Base-by-base conservation (phyloP, 371 early-diverging fungal species). In the Saksenaea oblongispora region DNA sequence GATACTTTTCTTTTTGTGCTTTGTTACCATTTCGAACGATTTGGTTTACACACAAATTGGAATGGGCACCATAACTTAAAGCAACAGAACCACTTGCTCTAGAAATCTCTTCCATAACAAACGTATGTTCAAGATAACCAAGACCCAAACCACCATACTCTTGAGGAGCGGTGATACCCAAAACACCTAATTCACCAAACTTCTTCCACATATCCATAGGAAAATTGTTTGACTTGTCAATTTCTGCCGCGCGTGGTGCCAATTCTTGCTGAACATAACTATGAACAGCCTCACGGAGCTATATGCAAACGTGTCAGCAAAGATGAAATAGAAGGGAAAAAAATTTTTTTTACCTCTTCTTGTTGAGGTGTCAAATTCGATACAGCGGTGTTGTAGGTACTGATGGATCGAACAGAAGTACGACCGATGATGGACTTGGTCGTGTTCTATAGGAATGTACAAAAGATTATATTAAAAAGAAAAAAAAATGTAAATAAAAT, bases 131-230 rank as follows among this genome's bases (percentile, higher is more conserved):
- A 44, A 96, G 78, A 74, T 98, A 98, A 54, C 98, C 97, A 73
- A 96, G 75, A 14, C 88, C 88, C 26, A 96, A 84, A 56, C 98
- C 98, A 66, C 98, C 97, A 74, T 95, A 95, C 66, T 88, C 80
- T 64, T 84, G 84, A 17, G 91, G 83, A 27, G 80, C 95, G n/a
- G 97, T 96, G 58, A 96, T 84, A 41, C 98, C 98, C 18, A 97
- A 78, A 1, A 97, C 76, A 11, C 98, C 98, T 96, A 98, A 96
- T 41, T 91, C 87, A 58, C 98, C 98, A 62, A 98, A 87, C 78
- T 96, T 95, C 67, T 86, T 85, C 98, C 97, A 97, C 95, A 97
- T 93, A 71, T 95, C 95, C 91, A 86, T 88, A 3, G 97, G 97
- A 69, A 98, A 98, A 13, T 80, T 78, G 72, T 97, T 96, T 28